Evolutionary conservation across 139 green algal species (phyloP).

Genomic region (Pycnococcus provasolii): DNA sequence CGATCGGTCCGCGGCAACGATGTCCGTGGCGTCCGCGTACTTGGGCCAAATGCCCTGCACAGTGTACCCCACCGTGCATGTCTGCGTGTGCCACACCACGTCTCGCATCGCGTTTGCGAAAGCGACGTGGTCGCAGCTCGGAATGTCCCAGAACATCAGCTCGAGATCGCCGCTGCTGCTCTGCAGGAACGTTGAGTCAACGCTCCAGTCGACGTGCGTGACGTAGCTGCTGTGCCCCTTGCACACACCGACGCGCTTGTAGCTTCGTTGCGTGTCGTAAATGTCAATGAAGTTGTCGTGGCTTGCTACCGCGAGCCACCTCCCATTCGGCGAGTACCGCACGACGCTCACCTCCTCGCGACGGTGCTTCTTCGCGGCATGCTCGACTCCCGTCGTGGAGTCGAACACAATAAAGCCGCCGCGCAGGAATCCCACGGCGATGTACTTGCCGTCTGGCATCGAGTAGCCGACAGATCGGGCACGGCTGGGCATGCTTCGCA

Average conservation of each 20-base stretch:
- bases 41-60: slow-evolving; percentile 23
- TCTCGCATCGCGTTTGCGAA: slow-evolving; percentile 9
- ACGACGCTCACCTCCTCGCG: slow-evolving; percentile 12
- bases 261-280: slow-evolving; percentile 14
- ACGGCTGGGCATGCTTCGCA: not conserved
- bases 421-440: slow-evolving; percentile 9
- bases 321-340: slow-evolving; percentile 22
- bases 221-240: slow-evolving; percentile 27
- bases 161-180: slow-evolving; percentile 24
- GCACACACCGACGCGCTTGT: slow-evolving; percentile 27
- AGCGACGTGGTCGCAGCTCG: slow-evolving; percentile 3
- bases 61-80: slow-evolving; percentile 5
- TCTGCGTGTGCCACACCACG: slow-evolving; percentile 15
- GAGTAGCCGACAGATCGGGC: slow-evolving; percentile 7
- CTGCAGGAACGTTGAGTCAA: slow-evolving; percentile 17
- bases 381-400: not conserved
- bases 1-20: not conserved
- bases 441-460: slow-evolving; percentile 12
- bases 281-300: slow-evolving; percentile 33
- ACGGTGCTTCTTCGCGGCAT: slow-evolving; percentile 20
- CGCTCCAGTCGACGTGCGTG: slow-evolving; percentile 28
- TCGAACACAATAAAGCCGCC: slow-evolving; percentile 25
- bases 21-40: slow-evolving; percentile 14
- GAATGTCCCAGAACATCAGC: slow-evolving; percentile 23
- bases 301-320: slow-evolving; percentile 15